Base-by-base conservation (phyloP, 1,284 basidiomycete species). In the Somion occarium region DNA sequence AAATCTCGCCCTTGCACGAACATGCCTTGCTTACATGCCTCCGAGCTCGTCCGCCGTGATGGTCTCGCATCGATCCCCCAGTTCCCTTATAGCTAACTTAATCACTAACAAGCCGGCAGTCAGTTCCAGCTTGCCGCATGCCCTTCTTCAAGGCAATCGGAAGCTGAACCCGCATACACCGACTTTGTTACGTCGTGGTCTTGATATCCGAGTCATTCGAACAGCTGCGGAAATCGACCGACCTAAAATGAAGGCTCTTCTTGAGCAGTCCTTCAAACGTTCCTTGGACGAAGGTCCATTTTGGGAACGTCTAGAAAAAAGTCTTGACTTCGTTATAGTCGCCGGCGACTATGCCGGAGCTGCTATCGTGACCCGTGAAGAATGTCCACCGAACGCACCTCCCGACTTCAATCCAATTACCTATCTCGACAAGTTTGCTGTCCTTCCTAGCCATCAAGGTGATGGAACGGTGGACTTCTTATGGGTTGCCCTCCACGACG, bases 391-490 rank as follows among this genome's bases (percentile, higher is more conserved):
- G 5, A 53, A 53, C 30, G 67, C 63, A 19, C 61, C 70, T 12
- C 51, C 57, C 42, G 51, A 64, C 3, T 30, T 46, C 44, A 26
- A 9, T 22, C 75, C 82, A 18, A 89, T 99, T 55, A 87, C 91
- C 13, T 99, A 99, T 69, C 80, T 99, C 48, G 97, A 99, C 79
- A 99, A 99, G 70, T 99, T 99, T 68, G 96, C 95, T 13, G 94
- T 99, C 38, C 75, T 96, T 42, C 97, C 97, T 1, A 85, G 78
- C 53, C 83, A 98, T 67, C 97, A 99, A 69, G 97, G 97, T 15
- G 95, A 98, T 64, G 97, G 97, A 19, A 98, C 96, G 0, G 97
- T 99, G 51, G 97, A 99, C 72, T 99, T 99, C 72, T 74, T 99
- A 42, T 99, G 97, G 96, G 95, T 98, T 44, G 96, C 95, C 23